Conservation (phyloP, 257 asterid genomes). For the Sherardia arvensis region DNA sequence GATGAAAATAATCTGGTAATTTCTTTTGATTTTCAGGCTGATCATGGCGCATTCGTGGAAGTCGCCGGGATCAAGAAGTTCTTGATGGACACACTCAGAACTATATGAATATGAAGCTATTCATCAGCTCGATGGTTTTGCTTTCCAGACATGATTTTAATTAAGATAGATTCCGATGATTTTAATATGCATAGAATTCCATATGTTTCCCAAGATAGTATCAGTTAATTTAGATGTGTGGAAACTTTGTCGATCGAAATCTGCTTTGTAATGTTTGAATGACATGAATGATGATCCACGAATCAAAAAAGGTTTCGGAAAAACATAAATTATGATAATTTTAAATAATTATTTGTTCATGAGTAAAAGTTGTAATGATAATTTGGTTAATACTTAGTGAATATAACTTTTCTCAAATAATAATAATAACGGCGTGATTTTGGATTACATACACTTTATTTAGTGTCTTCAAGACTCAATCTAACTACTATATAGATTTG, state of each 20-base stretch:
- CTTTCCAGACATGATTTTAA: not conserved
- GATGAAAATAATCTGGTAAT: not conserved
- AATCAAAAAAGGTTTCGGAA: too few species aligned
- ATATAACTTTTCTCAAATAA: not conserved
- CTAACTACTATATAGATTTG: not conserved
- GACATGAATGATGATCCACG: not conserved
- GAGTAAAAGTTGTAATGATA: not conserved
- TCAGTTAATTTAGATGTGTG: too few species aligned
- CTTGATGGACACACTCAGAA: slow-evolving; percentile 34
- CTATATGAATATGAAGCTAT: slow-evolving; percentile 19
- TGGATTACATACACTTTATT: too few species aligned
- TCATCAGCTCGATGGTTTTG: not conserved
- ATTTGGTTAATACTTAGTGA: not conserved
- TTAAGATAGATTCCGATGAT: too few species aligned
- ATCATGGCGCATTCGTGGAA: slow-evolving; percentile 30
- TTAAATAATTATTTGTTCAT: too few species aligned
- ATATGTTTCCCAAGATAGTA: not conserved
- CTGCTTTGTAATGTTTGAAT: not conserved
- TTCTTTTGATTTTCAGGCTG: slow-evolving; percentile 33
- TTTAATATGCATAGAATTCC: not conserved
- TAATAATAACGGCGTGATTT: not conserved
- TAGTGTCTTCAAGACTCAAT: not conserved
- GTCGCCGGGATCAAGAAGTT: slow-evolving; percentile 33
- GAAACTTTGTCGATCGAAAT: not conserved
- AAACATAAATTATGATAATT: too few species aligned